Evolutionary conservation across 371 early-diverging fungal species (phyloP).

Genomic region (Saksenaea vasiformis): DNA sequence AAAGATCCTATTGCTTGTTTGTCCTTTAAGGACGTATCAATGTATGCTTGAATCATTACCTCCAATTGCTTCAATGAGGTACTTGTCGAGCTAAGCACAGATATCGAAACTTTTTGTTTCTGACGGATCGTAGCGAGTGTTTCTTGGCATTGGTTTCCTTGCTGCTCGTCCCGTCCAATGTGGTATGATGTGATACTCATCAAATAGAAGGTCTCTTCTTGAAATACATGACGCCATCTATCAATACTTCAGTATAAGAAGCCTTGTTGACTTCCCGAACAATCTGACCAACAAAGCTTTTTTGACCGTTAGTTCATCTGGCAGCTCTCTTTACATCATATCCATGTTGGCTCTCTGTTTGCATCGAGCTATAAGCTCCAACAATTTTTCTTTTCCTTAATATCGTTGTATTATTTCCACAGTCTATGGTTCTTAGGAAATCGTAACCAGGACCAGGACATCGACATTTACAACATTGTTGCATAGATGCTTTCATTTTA

Average conservation of each 20-base stretch:
- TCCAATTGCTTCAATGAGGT: neutral
- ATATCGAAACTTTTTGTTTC: neutral
- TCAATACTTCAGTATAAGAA: no score
- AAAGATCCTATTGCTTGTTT: neutral
- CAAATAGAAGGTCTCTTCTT: neutral
- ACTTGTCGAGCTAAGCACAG: neutral
- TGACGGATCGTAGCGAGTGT: neutral
- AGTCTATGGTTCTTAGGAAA: constrained; percentile 11
- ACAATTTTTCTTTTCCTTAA: neutral
- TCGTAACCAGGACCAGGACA: neutral
- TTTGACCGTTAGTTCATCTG: neutral
- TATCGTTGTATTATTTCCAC: constrained; percentile 7
- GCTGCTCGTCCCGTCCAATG: neutral
- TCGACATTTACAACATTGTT: no score
- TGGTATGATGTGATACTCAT: neutral
- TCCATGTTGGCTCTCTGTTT: constrained; percentile 5
- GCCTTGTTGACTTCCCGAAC: no score
- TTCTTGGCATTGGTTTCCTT: neutral
- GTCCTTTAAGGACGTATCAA: neutral
- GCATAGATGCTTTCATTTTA: neutral
- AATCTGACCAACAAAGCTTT: neutral
- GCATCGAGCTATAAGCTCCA: neutral
- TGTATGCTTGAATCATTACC: neutral
- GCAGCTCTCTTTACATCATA: neutral
- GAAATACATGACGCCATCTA: neutral